Conservation (phyloP, 2,329 filamentous ascomycete genomes). For the Cryphonectria japonica region DNA sequence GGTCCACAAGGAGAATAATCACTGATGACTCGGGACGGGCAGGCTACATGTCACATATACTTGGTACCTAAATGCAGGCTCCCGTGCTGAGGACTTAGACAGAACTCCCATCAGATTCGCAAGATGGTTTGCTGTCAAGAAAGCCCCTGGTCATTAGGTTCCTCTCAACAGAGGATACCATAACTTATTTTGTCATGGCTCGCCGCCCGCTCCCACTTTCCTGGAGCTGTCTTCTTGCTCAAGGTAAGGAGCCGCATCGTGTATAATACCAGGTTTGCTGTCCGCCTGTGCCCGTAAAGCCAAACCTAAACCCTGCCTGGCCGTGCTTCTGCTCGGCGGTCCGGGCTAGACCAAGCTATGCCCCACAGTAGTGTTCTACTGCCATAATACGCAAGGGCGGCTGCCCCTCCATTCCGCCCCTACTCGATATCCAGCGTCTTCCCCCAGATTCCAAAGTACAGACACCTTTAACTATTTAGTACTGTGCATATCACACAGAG, state of each 20-base stretch:
- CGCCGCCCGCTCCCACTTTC: too few relatives aligned
- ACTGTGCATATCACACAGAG: not conserved
- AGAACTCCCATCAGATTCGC: not conserved
- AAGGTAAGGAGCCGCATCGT: too few relatives aligned
- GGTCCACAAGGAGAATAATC: not conserved
- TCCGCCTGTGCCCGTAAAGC: too few relatives aligned
- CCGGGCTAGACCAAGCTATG: not conserved
- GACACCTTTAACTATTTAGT: not conserved
- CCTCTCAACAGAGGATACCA: not conserved
- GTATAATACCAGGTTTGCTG: not conserved
- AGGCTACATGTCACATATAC: not conserved
- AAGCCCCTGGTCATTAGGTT: not conserved
- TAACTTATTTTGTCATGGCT: not conserved
- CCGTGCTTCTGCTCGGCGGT: not conserved
- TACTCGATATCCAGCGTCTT: conserved; percentile 14
- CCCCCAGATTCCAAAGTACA: conserved; percentile 30
- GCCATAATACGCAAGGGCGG: not conserved
- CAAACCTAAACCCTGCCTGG: not conserved
- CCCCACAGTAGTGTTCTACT: not conserved
- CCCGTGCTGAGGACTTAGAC: not conserved
- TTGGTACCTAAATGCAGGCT: not conserved
- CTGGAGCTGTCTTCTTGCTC: not conserved
- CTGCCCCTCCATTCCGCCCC: conserved; percentile 15
- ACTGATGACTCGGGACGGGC: not conserved
- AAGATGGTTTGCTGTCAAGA: not conserved